Base-by-base conservation (phyloP, 163 green algal species). In the Scenedesmus sp. region DNA sequence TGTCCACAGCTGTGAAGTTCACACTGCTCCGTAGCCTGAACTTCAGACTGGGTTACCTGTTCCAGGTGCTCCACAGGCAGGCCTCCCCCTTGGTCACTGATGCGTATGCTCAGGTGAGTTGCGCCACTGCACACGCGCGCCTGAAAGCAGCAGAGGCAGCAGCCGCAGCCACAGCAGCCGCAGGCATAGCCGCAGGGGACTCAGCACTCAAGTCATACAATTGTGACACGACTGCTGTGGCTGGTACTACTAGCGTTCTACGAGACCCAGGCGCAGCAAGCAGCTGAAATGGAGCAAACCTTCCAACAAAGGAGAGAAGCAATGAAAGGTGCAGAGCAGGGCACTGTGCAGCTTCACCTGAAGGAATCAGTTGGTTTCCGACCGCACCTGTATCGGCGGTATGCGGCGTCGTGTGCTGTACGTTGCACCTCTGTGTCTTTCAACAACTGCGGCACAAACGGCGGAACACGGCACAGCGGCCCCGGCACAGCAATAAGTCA, bases 1-100 rank as follows among this genome's bases (percentile, higher is more conserved):
- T 33, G 35, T 10, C 61, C 61, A 73, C 61, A 37, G 24, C 24
- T 10, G 24, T 73, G 61, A 73, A 73, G 24, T 56, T 56, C 49
- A 12, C 49, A 68, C 53, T 68, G 53, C 53, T 26, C 16, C 26
- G 15, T 30, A 26, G 15, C 53, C 15, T 68, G 53, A 68, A 26
- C 15, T 76, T 76, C 65, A 76, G 2, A 37, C 30, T 40, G 30
- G 0, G 30, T 51, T 59, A 92, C 92, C 89, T 94, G 87, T 20
- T 91, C 83, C 3, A 93, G 68, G 9, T 93, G 22, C 6, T 91
- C 84, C 1, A 91, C 15, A 0, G 93, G 44, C 35, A 98, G 96
- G 85, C 96, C 96, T 3, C 96, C 96, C 1, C 96, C 96, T 84
- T 97, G 93, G 90, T 98, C 96, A 43, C 87, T 95, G 46, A 97